Conservation (phyloP, 768 basidiomycete species). For the Nidularia pulvinata region DNA sequence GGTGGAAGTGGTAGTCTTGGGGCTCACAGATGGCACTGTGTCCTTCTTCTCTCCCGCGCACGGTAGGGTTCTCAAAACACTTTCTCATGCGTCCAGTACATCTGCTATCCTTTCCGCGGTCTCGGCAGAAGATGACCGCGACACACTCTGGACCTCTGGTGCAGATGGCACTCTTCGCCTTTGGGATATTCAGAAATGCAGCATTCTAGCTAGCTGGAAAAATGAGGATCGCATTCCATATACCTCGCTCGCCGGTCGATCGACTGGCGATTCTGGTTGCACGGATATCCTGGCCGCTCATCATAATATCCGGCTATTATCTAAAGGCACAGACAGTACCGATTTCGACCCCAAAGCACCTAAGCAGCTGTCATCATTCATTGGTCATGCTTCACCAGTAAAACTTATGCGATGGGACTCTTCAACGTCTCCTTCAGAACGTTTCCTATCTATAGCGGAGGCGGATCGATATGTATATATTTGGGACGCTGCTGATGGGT, state of each 20-base stretch:
- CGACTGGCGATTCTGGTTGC: constrained; percentile 31
- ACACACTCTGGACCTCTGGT: constrained; percentile 54
- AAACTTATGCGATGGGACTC: constrained; percentile 51
- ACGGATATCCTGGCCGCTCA: constrained; percentile 56
- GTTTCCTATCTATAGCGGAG: constrained; percentile 62
- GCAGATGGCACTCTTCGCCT: constrained; percentile 55
- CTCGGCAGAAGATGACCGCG: constrained; percentile 22
- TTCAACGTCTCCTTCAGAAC: constrained; percentile 32
- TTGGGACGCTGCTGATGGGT: constrained; percentile 50
- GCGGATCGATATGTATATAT: constrained; percentile 61
- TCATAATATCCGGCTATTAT: constrained; percentile 56
- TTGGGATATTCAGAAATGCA: constrained; percentile 55
- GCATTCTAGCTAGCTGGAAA: constrained; percentile 50
- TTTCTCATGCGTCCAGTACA: constrained; percentile 55
- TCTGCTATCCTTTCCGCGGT: constrained; percentile 51
- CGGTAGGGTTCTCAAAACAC: constrained; percentile 50
- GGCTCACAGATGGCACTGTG: constrained; percentile 60
- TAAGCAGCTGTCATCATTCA: constrained; percentile 48
- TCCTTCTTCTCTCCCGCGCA: constrained; percentile 63
- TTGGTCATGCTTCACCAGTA: constrained; percentile 64
- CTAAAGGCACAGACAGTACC: constrained; percentile 19
- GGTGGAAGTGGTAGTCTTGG: constrained; percentile 50
- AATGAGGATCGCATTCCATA: constrained; percentile 59
- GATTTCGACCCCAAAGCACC: constrained; percentile 38
- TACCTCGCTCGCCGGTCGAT: constrained; percentile 46